Conservation (phyloP, 192 early-diverging fungal genomes). For the Mortierella alpina region DNA sequence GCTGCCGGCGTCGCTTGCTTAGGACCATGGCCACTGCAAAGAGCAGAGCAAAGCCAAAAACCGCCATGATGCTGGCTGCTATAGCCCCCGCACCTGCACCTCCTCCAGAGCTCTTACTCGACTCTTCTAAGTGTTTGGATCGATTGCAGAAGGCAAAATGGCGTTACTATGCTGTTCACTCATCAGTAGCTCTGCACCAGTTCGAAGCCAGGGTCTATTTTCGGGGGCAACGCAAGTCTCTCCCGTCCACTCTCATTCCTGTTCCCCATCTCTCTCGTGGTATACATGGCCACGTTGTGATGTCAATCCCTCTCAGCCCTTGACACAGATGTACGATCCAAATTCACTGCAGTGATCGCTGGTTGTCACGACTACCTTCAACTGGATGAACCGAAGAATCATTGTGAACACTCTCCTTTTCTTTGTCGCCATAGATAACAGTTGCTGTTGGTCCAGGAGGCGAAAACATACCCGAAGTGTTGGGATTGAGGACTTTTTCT, state of each 20-base stretch:
- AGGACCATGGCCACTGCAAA: conserved; percentile 25
- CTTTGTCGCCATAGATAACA: neutral
- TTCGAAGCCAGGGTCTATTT: too few species aligned
- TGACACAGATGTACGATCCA: too few species aligned
- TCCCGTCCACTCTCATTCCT: too few species aligned
- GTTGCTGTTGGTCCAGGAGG: conserved; percentile 19
- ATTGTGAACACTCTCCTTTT: conserved; percentile 13
- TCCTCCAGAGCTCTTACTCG: neutral
- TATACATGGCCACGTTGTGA: too few species aligned
- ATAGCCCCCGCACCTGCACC: conserved; percentile 10
- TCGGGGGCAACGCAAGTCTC: too few species aligned
- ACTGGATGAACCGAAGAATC: conserved; percentile 8
- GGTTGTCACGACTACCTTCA: conserved; percentile 32
- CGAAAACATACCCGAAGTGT: conserved; percentile 44
- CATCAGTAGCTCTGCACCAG: neutral
- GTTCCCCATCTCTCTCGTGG: too few species aligned
- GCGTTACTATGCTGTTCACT: neutral
- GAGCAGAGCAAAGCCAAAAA: conserved; percentile 12
- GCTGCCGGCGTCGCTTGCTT: conserved; percentile 34
- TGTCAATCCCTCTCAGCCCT: too few species aligned
- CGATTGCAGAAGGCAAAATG: neutral
- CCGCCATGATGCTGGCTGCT: conserved; percentile 27
- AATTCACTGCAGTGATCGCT: neutral
- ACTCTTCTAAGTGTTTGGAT: neutral
- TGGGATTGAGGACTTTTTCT: conserved; percentile 26